Evolutionary conservation across 2,329 filamentous ascomycete species (phyloP).

Genomic region (Aspergillus viridinutans): DNA sequence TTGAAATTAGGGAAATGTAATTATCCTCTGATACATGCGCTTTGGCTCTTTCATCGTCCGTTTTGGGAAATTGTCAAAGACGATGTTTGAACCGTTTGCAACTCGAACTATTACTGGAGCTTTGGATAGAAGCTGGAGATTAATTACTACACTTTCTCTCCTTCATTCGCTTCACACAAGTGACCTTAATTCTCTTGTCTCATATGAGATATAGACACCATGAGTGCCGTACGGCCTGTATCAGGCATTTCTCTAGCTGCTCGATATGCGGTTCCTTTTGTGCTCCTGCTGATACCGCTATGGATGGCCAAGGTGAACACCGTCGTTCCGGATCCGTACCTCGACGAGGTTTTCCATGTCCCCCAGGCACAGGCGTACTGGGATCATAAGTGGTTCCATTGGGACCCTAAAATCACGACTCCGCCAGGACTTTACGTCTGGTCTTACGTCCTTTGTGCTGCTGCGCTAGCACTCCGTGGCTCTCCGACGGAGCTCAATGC

Average conservation of each 20-base stretch:
- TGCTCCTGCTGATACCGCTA: constrained; percentile 29
- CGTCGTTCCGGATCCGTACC: constrained; percentile 55
- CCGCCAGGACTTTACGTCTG: constrained; percentile 73
- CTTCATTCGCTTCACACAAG: not conserved
- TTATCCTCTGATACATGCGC: not conserved
- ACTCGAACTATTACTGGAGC: not conserved
- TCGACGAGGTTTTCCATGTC: constrained; percentile 61
- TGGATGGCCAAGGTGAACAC: constrained; percentile 46
- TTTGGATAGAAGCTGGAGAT: not conserved
- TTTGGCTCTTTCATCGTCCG: not conserved
- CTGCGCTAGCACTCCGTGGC: constrained; percentile 18
- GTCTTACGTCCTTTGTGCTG: constrained; percentile 45
- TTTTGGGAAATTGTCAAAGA: constrained; percentile 6
- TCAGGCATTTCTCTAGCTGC: constrained; percentile 33
- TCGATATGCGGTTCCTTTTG: constrained; percentile 35
- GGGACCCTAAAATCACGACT: constrained; percentile 97
- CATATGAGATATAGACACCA: constrained; percentile 14
- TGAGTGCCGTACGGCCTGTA: constrained; percentile 27
- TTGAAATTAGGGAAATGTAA: not conserved
- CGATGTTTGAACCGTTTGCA: constrained; percentile 35
- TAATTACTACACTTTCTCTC: constrained; percentile 1
- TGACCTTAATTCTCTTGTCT: not conserved
- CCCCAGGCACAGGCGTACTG: constrained; percentile 90
- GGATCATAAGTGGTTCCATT: constrained; percentile 65
- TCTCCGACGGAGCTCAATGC: constrained; percentile 31